Evolutionary conservation across 495 filamentous ascomycete genomes (phyloP).

Genomic region (Aspergillus cristatus): DNA sequence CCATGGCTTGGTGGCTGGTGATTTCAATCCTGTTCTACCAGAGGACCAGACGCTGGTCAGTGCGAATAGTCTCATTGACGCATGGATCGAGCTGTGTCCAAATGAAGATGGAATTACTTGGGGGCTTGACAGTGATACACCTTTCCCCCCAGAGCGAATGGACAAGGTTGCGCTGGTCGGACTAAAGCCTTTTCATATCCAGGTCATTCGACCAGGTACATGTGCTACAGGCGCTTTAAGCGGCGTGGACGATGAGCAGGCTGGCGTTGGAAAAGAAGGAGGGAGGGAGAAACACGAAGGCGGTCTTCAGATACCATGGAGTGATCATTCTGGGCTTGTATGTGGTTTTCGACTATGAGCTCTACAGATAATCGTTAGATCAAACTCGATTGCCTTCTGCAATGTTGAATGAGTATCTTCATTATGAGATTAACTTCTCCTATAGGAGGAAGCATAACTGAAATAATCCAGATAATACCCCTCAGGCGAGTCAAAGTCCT

Average conservation of each 20-base stretch:
- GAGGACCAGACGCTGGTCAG: slow-evolving; percentile 11
- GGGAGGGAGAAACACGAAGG: neutral
- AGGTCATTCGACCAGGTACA: slow-evolving; percentile 4
- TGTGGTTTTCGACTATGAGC: neutral
- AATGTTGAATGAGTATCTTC: too few species aligned
- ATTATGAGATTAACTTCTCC: too few species aligned
- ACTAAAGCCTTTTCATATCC: slow-evolving; percentile 8
- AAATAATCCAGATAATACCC: too few species aligned
- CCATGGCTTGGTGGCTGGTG: slow-evolving; percentile 16
- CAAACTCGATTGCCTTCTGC: too few species aligned
- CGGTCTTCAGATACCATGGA: neutral
- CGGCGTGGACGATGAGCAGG: too few species aligned
- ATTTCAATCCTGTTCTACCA: slow-evolving; percentile 19
- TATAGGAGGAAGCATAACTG: too few species aligned
- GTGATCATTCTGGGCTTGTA: slow-evolving; percentile 1
- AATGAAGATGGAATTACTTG: slow-evolving; percentile 13
- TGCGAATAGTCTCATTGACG: slow-evolving; percentile 12
- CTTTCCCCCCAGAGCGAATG: slow-evolving; percentile 14
- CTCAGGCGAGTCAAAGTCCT: too few species aligned
- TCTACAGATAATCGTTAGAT: too few species aligned
- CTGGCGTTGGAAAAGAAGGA: too few species aligned
- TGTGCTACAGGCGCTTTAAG: too few species aligned
- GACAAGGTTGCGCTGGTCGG: slow-evolving; percentile 15
- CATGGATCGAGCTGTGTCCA: slow-evolving; percentile 10
- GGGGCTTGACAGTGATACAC: slow-evolving; percentile 11